Evolutionary conservation across 805 yeast genomes (phyloP).

Genomic region (Zygosaccharomyces pseudorouxii): DNA sequence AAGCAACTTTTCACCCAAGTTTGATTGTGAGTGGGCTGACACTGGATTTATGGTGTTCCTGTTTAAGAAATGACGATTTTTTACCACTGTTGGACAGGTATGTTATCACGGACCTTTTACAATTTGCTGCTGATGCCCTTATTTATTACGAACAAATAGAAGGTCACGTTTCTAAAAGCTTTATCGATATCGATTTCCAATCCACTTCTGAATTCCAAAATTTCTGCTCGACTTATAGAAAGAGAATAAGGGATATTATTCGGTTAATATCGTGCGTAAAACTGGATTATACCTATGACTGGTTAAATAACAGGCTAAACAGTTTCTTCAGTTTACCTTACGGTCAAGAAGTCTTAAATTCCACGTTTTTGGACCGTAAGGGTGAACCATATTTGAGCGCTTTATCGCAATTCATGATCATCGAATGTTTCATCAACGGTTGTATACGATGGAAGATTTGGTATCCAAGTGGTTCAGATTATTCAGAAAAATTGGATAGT

Average conservation of each 20-base stretch:
- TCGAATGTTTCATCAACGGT: slow-evolving; percentile 88
- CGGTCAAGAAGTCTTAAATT: slow-evolving; percentile 60
- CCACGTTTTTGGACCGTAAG: slow-evolving; percentile 49
- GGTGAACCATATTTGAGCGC: slow-evolving; percentile 72
- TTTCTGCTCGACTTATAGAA: slow-evolving; percentile 74
- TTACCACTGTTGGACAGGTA: slow-evolving; percentile 44
- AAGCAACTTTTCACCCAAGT: slow-evolving; percentile 79
- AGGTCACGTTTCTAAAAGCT: slow-evolving; percentile 58
- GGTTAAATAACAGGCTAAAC: slow-evolving; percentile 74
- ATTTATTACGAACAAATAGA: slow-evolving; percentile 69
- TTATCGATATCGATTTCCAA: slow-evolving; percentile 82
- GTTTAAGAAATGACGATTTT: slow-evolving; percentile 74
- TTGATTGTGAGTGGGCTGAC: slow-evolving; percentile 87
- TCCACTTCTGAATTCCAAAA: slow-evolving; percentile 72
- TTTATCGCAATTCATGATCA: slow-evolving; percentile 74
- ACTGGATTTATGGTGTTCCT: slow-evolving; percentile 89
- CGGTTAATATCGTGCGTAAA: slow-evolving; percentile 81
- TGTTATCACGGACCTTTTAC: slow-evolving; percentile 59
- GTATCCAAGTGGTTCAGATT: slow-evolving; percentile 46
- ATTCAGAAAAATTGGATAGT: slow-evolving; percentile 48
- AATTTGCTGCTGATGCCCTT: slow-evolving; percentile 71
- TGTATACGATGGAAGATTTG: slow-evolving; percentile 93
- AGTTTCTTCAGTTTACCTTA: slow-evolving; percentile 63
- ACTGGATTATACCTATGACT: slow-evolving; percentile 73
- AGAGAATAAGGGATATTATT: slow-evolving; percentile 84